Evolutionary conservation across 257 asterid genomes (phyloP).

Genomic region (Linaria vulgaris): DNA sequence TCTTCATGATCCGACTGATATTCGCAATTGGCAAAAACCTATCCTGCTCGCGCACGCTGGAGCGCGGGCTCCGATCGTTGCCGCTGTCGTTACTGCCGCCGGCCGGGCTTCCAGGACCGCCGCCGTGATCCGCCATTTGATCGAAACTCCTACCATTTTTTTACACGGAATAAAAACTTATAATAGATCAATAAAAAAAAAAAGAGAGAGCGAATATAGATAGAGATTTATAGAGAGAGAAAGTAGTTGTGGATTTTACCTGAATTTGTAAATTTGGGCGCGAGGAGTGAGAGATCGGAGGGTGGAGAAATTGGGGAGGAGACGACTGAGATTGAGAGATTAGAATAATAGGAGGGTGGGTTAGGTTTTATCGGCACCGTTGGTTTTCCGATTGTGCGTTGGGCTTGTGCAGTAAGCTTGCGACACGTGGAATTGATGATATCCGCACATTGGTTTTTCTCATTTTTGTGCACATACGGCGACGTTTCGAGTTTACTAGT

Average conservation of each 20-base stretch:
- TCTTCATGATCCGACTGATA: constrained; percentile 74
- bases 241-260: background rate
- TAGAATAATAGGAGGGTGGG: background rate
- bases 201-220: background rate
- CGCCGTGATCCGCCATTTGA: constrained; percentile 56
- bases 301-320: constrained; percentile 48
- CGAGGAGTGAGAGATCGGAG: constrained; percentile 45
- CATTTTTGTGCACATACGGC: no score
- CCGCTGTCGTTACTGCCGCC: constrained; percentile 64
- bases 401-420: no score
- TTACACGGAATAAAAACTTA: constrained; percentile 12
- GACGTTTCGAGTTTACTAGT: no score
- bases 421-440: no score
- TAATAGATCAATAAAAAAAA: constrained; percentile 2
- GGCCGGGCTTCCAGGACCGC: constrained; percentile 52
- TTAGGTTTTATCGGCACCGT: constrained; percentile 25
- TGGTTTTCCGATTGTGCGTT: background rate
- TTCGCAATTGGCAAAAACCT: constrained; percentile 70
- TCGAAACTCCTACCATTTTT: constrained; percentile 20
- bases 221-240: background rate
- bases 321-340: constrained; percentile 55
- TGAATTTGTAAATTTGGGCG: constrained; percentile 49
- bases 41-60: constrained; percentile 62
- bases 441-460: no score
- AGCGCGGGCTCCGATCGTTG: constrained; percentile 61